Percentiles rank a stretch among this genome's conserved stretches.
phyloP scores from a whole-genome alignment of 2,329 filamentous ascomycete species.

The Verticillium tricorpus region DNA sequence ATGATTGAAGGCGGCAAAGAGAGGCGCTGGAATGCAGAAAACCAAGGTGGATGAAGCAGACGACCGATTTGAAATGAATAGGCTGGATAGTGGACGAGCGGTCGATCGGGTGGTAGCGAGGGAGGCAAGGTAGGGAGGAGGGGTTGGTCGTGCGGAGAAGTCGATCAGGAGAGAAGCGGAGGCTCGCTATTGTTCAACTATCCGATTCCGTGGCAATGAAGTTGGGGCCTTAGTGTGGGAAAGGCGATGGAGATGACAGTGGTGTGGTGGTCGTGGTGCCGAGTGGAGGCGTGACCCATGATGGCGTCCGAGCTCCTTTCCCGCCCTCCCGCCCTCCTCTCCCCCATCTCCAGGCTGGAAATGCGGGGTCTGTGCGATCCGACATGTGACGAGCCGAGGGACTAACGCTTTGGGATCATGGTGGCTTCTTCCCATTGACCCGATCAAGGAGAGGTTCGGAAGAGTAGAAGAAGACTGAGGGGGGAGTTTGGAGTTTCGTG shows the following conservation, averaged over 20 bases:
- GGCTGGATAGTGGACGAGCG: neutral
- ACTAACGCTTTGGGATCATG: neutral
- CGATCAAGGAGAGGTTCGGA: neutral
- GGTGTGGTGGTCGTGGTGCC: neutral
- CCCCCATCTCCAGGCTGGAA: neutral
- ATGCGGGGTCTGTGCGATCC: neutral
- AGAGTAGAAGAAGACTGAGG: neutral
- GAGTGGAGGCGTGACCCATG: neutral
- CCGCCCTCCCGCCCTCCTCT: neutral
- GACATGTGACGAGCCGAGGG: neutral
- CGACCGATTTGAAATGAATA: neutral
- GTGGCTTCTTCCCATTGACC: neutral
- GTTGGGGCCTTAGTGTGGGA: neutral
- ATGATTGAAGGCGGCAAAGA: neutral
- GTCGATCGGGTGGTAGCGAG: neutral
- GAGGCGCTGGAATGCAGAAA: neutral
- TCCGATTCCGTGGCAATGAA: neutral
- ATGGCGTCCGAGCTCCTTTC: neutral
- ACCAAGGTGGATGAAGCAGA: neutral
- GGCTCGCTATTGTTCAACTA: neutral
- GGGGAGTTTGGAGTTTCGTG: neutral
- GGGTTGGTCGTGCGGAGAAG: neutral
- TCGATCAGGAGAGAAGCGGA: neutral
- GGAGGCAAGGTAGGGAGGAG: neutral
- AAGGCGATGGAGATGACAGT: neutral